phyloP scores from a whole-genome alignment of 164 flowering plant species.

The Chloranthus sessilifolius region DNA sequence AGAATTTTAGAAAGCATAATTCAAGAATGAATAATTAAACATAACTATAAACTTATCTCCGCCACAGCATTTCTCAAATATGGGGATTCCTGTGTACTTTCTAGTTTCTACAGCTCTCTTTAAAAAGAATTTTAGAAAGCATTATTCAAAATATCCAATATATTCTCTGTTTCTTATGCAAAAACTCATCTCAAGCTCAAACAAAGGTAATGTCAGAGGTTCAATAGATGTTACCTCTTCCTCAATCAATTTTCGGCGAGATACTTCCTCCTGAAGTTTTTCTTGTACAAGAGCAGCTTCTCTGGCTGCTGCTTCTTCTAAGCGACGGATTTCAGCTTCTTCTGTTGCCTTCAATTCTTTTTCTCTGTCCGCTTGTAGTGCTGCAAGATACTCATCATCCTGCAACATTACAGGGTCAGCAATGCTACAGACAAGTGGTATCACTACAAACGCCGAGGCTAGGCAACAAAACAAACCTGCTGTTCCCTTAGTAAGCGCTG shows the following conservation, averaged over 20 bases:
- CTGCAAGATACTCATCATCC: conserved; percentile 95
- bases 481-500: conserved; percentile 86
- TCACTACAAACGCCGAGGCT: neutral
- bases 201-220: neutral
- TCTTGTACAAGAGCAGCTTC: conserved; percentile 71
- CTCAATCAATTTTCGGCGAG: conserved; percentile 58
- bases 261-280: conserved; percentile 56
- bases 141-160: no score
- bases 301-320: conserved; percentile 48
- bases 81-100: no score
- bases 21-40: no score
- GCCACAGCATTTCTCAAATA: no score
- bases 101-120: no score
- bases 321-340: conserved; percentile 59
- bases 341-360: conserved; percentile 70
- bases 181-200: no score
- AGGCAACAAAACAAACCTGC: conserved; percentile 46
- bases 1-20: no score
- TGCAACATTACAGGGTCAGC: conserved; percentile 22
- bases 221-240: conserved; percentile 51
- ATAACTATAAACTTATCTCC: no score
- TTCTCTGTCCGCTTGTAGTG: conserved; percentile 90
- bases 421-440: neutral
- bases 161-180: no score
- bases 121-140: no score